Evolutionary conservation across 2,329 filamentous ascomycete genomes (phyloP).

Genomic region (Cercospora nicotianae): DNA sequence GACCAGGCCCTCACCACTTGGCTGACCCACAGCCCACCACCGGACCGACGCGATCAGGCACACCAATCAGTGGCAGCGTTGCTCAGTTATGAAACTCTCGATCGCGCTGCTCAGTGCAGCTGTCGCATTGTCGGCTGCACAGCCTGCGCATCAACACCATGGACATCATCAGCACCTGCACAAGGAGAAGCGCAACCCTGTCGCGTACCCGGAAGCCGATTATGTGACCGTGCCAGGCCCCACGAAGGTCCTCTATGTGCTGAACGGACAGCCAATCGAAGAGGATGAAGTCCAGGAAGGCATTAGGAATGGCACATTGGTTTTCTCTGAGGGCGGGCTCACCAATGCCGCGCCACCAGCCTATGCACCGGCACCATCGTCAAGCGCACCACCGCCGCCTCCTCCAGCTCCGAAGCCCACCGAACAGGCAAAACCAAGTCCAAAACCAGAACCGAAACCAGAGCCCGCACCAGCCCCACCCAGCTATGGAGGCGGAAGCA

Average conservation of each 20-base stretch:
- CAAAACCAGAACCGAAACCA: conserved; percentile 14
- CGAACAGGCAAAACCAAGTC: not conserved
- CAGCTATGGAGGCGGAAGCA: conserved; percentile 35
- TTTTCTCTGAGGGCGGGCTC: conserved; percentile 56
- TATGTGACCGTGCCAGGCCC: conserved; percentile 59
- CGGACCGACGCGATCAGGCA: conserved; percentile 10
- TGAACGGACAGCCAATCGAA: conserved; percentile 64
- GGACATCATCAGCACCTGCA: conserved; percentile 59
- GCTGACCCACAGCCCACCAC: conserved; percentile 18
- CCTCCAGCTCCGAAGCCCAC: conserved; percentile 24
- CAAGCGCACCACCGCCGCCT: conserved; percentile 30
- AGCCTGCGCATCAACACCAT: conserved; percentile 55
- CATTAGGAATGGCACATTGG: conserved; percentile 64
- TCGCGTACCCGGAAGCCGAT: conserved; percentile 45
- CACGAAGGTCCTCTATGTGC: conserved; percentile 69
- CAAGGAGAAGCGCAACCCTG: conserved; percentile 55
- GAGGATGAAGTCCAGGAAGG: conserved; percentile 68
- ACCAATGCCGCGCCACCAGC: conserved; percentile 35
- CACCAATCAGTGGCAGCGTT: conserved; percentile 16
- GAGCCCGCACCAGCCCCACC: conserved; percentile 25
- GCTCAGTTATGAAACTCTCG: conserved; percentile 40
- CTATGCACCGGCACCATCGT: conserved; percentile 31
- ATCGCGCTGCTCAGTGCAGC: conserved; percentile 40
- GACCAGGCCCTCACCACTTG: conserved; percentile 16
- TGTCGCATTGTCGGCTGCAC: conserved; percentile 53